A percentile compares a stretch with the other conserved stretches of the same genome.
These are phyloP conservation scores for Allantophomopsis lycopodina DNA, from an alignment of 2,329 filamentous ascomycete species.

Conservation along the genomic window DNA sequence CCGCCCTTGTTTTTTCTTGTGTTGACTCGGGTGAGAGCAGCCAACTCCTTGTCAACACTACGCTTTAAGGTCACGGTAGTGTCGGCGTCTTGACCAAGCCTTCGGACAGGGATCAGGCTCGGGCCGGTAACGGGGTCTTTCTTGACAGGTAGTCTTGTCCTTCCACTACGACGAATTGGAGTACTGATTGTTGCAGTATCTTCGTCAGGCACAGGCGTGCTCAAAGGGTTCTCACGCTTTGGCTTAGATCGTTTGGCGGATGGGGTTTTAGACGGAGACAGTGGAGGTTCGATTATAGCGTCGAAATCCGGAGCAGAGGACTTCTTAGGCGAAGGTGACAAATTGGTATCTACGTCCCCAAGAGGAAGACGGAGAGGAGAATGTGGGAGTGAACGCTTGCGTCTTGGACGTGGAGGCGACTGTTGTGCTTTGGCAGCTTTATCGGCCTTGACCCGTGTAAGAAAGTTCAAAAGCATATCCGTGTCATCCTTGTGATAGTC, in stretches of 20 bases:
- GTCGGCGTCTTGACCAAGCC: conserved; percentile 15
- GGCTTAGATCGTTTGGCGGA: conserved; percentile 2
- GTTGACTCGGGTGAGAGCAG: conserved; percentile 26
- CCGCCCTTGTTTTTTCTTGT: conserved; percentile 30
- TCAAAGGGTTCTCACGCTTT: conserved; percentile 9
- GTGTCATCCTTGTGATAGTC: conserved; percentile 16
- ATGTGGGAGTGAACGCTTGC: conserved; percentile 16
- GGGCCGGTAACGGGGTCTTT: conserved; percentile 12
- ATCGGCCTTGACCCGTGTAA: conserved; percentile 19
- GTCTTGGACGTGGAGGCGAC: conserved; percentile 11
- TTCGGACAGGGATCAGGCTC: conserved; percentile 17
- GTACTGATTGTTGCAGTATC: conserved; percentile 5
- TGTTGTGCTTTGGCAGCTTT: conserved; percentile 18
- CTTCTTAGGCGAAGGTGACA: conserved; percentile 10
- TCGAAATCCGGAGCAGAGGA: not conserved
- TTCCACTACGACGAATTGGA: conserved; percentile 15
- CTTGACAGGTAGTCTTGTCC: conserved; percentile 15
- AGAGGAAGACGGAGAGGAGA: conserved; percentile 17
- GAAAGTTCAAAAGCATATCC: conserved; percentile 20
- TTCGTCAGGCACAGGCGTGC: conserved; percentile 4
- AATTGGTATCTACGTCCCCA: conserved; percentile 7
- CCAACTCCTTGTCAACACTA: conserved; percentile 27
- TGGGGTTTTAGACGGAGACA: not conserved
- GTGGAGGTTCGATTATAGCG: not conserved
- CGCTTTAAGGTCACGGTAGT: conserved; percentile 15